Conservation (phyloP, 768 basidiomycete genomes). For the Boletus reticulatus region DNA sequence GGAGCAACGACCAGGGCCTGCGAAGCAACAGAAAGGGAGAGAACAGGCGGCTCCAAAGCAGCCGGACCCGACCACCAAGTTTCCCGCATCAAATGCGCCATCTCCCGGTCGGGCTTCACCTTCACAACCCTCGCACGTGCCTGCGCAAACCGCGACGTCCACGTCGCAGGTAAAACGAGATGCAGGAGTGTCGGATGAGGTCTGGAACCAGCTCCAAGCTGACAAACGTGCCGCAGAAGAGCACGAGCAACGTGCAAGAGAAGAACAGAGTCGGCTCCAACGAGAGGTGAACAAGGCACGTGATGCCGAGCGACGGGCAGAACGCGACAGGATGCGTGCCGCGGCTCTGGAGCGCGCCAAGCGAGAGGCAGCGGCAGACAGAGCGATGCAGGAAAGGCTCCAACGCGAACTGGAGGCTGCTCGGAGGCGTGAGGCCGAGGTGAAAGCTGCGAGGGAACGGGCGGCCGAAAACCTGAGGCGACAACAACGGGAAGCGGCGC, state of each 20-base stretch:
- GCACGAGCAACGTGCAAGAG: conserved; percentile 12
- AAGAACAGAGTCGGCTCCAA: conserved; percentile 16
- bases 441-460: conserved; percentile 22
- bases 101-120: not conserved
- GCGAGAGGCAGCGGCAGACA: conserved; percentile 17
- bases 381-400: conserved; percentile 18
- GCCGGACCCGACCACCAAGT: not conserved
- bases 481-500: conserved; percentile 38
- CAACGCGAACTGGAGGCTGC: conserved; percentile 28
- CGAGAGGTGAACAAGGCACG: conserved; percentile 16
- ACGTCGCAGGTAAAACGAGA: conserved; percentile 36
- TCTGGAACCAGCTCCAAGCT: conserved; percentile 51
- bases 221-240: conserved; percentile 29
- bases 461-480: conserved; percentile 27
- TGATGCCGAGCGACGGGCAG: conserved; percentile 22
- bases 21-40: not conserved
- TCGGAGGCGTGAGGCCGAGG: conserved; percentile 18
- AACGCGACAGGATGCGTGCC: conserved; percentile 19
- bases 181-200: conserved; percentile 47
- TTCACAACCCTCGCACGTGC: not conserved
- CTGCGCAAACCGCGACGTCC: not conserved
- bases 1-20: not conserved
- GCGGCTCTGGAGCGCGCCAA: conserved; percentile 20
- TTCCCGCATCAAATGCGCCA: not conserved
- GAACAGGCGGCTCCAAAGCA: not conserved